These are phyloP conservation scores for Phoma herbarum DNA, from an alignment of 2,329 filamentous ascomycete species.

Conservation along the genomic window DNA sequence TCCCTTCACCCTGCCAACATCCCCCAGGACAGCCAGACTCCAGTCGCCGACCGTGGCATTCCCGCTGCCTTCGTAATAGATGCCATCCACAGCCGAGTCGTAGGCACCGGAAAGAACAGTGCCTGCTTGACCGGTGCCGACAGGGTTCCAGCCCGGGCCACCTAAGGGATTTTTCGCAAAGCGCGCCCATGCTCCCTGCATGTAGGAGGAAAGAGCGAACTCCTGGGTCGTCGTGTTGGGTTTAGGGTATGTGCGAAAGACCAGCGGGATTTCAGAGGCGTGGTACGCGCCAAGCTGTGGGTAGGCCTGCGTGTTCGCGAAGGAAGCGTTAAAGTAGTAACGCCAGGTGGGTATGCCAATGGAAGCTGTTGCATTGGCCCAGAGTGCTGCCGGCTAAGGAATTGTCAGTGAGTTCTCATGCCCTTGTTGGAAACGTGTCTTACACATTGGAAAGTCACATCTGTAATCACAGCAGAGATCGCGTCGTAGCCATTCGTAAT, in stretches of 20 bases:
- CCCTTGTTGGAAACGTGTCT: background rate
- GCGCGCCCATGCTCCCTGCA: conserved; percentile 38
- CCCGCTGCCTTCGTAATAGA: conserved; percentile 13
- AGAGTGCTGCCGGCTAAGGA: conserved; percentile 27
- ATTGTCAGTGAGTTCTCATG: background rate
- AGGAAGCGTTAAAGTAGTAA: conserved; percentile 44
- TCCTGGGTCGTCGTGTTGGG: conserved; percentile 33
- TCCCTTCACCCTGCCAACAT: conserved; percentile 27
- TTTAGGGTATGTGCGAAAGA: conserved; percentile 34
- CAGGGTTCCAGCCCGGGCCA: conserved; percentile 38
- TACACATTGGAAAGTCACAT: conserved; percentile 33
- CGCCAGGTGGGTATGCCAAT: conserved; percentile 38
- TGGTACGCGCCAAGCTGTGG: conserved; percentile 33
- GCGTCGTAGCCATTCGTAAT: conserved; percentile 30
- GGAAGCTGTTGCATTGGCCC: conserved; percentile 34
- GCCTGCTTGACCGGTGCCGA: conserved; percentile 29
- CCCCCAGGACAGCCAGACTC: conserved; percentile 30
- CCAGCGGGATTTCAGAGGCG: conserved; percentile 33
- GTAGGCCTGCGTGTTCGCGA: conserved; percentile 32
- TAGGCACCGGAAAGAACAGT: conserved; percentile 25
- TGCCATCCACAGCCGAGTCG: conserved; percentile 18
- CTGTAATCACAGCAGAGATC: conserved; percentile 29
- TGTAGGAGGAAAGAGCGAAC: conserved; percentile 28
- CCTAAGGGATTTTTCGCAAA: conserved; percentile 40
- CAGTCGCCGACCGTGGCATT: conserved; percentile 23